phyloP scores from a whole-genome alignment of 2,329 filamentous ascomycete species.

The Biscogniauxia mediterranea region DNA sequence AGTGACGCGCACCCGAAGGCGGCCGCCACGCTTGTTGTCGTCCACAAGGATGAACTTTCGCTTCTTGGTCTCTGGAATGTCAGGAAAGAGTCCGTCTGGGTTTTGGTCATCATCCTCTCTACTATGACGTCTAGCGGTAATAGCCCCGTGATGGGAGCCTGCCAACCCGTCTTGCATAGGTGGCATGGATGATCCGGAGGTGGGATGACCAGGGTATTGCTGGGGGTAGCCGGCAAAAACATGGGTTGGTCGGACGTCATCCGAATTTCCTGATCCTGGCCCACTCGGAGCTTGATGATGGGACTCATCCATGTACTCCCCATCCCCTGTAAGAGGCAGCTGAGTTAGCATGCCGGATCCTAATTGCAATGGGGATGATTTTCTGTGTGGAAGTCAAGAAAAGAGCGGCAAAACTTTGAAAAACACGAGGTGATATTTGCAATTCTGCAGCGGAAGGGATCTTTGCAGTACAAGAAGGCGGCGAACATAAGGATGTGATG shows the following conservation, averaged over 20 bases:
- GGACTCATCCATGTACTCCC: conserved; percentile 61
- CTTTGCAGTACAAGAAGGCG: conserved; percentile 32
- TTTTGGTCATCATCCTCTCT: conserved; percentile 52
- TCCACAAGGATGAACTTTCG: conserved; percentile 97
- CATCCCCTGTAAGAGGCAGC: conserved; percentile 50
- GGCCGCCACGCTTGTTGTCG: conserved; percentile 75
- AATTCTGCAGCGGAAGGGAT: conserved; percentile 27
- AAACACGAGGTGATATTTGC: conserved; percentile 27
- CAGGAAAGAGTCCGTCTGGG: conserved; percentile 75
- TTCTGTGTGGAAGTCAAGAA: conserved; percentile 17
- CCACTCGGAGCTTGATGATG: conserved; percentile 61
- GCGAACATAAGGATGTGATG: conserved; percentile 34
- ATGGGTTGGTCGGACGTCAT: conserved; percentile 54
- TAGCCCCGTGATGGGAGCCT: conserved; percentile 35
- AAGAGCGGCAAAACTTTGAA: conserved; percentile 15
- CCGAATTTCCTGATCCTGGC: conserved; percentile 44
- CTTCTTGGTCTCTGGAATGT: conserved; percentile 84
- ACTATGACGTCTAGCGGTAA: conserved; percentile 31
- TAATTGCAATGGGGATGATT: conserved; percentile 13
- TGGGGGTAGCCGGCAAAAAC: conserved; percentile 35
- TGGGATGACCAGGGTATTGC: conserved; percentile 38
- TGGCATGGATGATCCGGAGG: conserved; percentile 38
- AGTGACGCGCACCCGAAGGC: conserved; percentile 85
- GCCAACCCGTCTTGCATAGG: conserved; percentile 39
- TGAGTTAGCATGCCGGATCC: conserved; percentile 30